phyloP scores from a whole-genome alignment of 2,329 filamentous ascomycete genomes.

The Balansia obtecta region DNA sequence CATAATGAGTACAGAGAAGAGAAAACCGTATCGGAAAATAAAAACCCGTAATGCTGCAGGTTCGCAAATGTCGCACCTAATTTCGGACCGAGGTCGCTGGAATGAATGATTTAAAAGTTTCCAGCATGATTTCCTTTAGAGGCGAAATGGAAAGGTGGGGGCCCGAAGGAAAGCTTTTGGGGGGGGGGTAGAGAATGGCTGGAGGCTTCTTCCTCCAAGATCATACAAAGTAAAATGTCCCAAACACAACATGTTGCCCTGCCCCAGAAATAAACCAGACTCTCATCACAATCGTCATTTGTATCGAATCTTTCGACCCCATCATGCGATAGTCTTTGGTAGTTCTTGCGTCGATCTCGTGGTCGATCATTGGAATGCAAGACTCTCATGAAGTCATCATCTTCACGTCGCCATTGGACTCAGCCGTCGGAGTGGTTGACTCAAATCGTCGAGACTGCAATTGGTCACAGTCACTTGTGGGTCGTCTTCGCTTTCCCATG shows the following conservation, averaged over 20 bases:
- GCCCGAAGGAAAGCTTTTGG: neutral
- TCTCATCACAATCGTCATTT: no score
- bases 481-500: conserved; percentile 38
- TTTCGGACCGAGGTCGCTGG: neutral
- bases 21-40: neutral
- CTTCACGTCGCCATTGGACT: conserved; percentile 14
- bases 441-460: neutral
- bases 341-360: no score
- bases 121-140: neutral
- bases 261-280: no score
- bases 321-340: no score
- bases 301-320: no score
- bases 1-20: neutral
- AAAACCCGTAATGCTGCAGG: neutral
- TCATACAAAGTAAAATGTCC: neutral
- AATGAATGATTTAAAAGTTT: neutral
- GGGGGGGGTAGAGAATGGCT: neutral
- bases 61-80: neutral
- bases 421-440: neutral
- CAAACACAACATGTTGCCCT: no score
- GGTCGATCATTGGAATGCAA: neutral
- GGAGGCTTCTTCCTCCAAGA: neutral
- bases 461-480: conserved; percentile 15
- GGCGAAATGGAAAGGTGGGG: neutral
- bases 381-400: conserved; percentile 10